Conservation (phyloP, 768 basidiomycete species). For the Termitomyces sp. region DNA sequence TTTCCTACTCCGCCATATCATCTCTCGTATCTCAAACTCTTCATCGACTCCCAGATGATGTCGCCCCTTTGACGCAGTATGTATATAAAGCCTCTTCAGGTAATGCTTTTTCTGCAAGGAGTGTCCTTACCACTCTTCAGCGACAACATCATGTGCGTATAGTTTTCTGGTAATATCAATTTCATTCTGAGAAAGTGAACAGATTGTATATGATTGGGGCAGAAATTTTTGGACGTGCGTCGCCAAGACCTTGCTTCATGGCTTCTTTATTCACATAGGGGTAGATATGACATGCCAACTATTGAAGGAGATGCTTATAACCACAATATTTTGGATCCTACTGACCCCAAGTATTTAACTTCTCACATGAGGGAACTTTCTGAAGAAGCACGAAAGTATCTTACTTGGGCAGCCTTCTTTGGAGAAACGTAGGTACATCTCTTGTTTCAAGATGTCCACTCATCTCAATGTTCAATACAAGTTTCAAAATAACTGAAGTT, state of each 20-base stretch:
- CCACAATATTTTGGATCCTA: conserved; percentile 55
- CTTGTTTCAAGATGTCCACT: neutral
- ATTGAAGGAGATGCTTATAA: conserved; percentile 54
- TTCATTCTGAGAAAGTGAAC: neutral
- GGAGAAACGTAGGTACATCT: conserved; percentile 55
- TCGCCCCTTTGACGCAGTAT: conserved; percentile 48
- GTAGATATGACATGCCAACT: conserved; percentile 50
- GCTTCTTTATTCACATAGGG: neutral
- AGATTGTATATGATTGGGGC: conserved; percentile 68
- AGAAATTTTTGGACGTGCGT: conserved; percentile 64
- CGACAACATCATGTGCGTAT: conserved; percentile 54
- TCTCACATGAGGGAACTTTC: conserved; percentile 58
- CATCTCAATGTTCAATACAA: conserved; percentile 19
- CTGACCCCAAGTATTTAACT: conserved; percentile 58
- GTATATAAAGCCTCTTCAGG: conserved; percentile 58
- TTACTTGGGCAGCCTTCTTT: conserved; percentile 71
- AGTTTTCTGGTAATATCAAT: neutral
- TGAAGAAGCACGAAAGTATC: conserved; percentile 61
- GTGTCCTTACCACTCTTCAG: conserved; percentile 59
- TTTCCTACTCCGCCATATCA: conserved; percentile 53
- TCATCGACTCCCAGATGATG: conserved; percentile 55
- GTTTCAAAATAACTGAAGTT: conserved; percentile 73
- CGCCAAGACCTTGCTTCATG: neutral
- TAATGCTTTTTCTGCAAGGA: conserved; percentile 69
- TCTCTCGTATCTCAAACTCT: conserved; percentile 61